Evolutionary conservation across 2,329 filamentous ascomycete species (phyloP), one percentile per base, ranked within the genome.

Genomic region (Aspergillus jensenii): DNA sequence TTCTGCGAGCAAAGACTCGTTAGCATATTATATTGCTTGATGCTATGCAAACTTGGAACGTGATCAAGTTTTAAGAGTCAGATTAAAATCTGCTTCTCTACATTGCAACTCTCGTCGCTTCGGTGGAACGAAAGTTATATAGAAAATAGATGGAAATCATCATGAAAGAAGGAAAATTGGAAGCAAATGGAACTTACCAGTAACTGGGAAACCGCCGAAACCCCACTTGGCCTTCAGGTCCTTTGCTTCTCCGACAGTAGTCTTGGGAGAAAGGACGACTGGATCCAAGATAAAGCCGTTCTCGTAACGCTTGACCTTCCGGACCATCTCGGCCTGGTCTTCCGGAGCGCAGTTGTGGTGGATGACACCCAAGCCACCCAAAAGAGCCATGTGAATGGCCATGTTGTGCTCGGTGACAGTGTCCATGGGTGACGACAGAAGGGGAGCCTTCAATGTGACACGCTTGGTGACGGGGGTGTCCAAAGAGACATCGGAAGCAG

Each of bases 101-200:
- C 92, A 96, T 82, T 84, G 91, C 90, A 85, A 84, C 74, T 87
- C 81, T 84, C 84, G 88, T 90, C 89, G 86, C 88, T 96, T 84
- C 91, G 91, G 95, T 93, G 93, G 95, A 99, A 99, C 95, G 95
- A 99, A 99, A 99, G 95, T 98, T 98, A 97, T 90, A 86, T 81
- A 74, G 70, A 71, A 80, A 79, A 82, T 31, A 77, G 77, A 84
- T 83, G 81, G 79, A 83, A 82, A 57, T 77, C 74, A 86, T 83
- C 85, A 83, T 91, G 95, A 96, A 96, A 67, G 59, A 67, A 71
- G 58, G 56, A 35, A 51, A 25, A 40, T 55, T 55, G 59, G 40
- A 62, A 63, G 58, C 43, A 63, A 63, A 58, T 55, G 62, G 62
- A 52, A 83, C 93, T 84, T 83, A 99, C 96, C 95, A 79, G 95